These are phyloP conservation scores for Patellaria atrata DNA, from an alignment of 495 filamentous ascomycete genomes.

Conservation along the genomic window DNA sequence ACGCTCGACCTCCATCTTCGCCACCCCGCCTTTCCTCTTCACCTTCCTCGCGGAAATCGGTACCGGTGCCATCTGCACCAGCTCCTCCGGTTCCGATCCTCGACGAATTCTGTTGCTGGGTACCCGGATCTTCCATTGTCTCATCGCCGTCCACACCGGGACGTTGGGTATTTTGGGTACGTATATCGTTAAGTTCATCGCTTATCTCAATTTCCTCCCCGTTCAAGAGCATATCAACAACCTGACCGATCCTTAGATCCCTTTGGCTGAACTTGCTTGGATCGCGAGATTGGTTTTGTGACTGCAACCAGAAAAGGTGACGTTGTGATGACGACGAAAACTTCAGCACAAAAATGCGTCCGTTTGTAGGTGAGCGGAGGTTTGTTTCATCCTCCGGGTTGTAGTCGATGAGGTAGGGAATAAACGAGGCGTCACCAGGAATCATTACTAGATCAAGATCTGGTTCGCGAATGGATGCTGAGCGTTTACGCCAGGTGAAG, in stretches of 20 bases:
- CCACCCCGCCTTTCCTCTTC: conserved; percentile 77
- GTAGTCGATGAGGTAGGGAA: conserved; percentile 44
- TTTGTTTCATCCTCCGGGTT: conserved; percentile 31
- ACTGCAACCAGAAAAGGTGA: conserved; percentile 93
- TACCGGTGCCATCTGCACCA: conserved; percentile 72
- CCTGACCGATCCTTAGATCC: conserved; percentile 66
- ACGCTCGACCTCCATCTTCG: conserved; percentile 95
- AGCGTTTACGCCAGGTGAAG: conserved; percentile 84
- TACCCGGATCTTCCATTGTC: conserved; percentile 71
- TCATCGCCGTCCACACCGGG: conserved; percentile 51
- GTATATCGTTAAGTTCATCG: conserved; percentile 54
- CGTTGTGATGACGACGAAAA: conserved; percentile 86
- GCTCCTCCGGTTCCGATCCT: conserved; percentile 68
- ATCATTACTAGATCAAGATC: conserved; percentile 81
- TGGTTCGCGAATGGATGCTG: conserved; percentile 46
- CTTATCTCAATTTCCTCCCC: conserved; percentile 83
- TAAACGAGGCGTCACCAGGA: conserved; percentile 74
- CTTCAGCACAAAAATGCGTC: conserved; percentile 84
- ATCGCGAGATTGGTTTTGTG: conserved; percentile 62
- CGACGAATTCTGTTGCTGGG: conserved; percentile 43
- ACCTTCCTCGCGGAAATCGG: conserved; percentile 81
- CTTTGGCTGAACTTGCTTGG: conserved; percentile 64
- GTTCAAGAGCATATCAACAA: conserved; percentile 69
- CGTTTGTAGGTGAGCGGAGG: conserved; percentile 56
- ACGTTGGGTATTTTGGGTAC: conserved; percentile 31